Conservation (phyloP, 148 eudicot species). For the Persicaria maculosa region DNA sequence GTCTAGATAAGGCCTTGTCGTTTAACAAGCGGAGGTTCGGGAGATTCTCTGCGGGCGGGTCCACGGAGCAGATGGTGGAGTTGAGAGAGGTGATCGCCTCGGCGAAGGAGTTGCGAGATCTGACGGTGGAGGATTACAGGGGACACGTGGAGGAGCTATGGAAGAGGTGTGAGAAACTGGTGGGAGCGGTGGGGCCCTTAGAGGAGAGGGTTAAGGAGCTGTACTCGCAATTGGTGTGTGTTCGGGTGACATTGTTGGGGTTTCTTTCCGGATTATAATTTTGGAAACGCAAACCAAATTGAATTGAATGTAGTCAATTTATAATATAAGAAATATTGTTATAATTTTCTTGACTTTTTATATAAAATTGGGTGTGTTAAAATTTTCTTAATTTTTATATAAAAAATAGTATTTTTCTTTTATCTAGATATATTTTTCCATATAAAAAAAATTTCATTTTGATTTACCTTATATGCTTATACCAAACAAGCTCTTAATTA, state of each 20-base stretch:
- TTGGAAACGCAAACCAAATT: too few species aligned
- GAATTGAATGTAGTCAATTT: too few species aligned
- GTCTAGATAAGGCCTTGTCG: not conserved
- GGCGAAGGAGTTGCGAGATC: slow-evolving; percentile 15
- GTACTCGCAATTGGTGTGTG: slow-evolving; percentile 23
- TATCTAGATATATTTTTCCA: too few species aligned
- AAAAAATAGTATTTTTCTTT: too few species aligned
- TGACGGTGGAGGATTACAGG: slow-evolving; percentile 11
- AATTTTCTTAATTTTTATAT: too few species aligned
- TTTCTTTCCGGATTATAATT: too few species aligned
- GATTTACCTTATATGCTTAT: too few species aligned
- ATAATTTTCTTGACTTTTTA: too few species aligned
- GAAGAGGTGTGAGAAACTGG: slow-evolving; percentile 23
- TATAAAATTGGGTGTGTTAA: too few species aligned
- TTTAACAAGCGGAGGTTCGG: not conserved
- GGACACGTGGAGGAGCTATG: slow-evolving; percentile 11
- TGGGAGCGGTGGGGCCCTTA: slow-evolving; percentile 15
- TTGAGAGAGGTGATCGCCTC: slow-evolving; percentile 16
- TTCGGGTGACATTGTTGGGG: slow-evolving; percentile 24
- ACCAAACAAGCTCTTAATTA: too few species aligned
- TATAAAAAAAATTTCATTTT: too few species aligned
- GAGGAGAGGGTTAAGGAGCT: slow-evolving; percentile 29
- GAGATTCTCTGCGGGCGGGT: not conserved
- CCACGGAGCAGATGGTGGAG: slow-evolving; percentile 25
- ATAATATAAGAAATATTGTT: too few species aligned